Evolutionary conservation across 73 alveolate genomes (phyloP).

Genomic region (Diophrys appendiculata): DNA sequence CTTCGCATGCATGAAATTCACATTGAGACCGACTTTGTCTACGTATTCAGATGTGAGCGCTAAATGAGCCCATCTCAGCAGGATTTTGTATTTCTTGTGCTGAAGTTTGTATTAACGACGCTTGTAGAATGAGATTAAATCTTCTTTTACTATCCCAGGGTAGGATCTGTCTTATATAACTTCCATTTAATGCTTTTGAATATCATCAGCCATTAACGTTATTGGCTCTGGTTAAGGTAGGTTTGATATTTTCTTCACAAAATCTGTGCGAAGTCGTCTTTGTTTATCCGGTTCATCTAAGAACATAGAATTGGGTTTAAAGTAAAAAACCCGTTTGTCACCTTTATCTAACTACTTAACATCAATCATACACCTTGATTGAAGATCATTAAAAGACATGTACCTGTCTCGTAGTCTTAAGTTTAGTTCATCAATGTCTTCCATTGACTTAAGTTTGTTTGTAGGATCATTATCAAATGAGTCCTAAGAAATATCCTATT

Average conservation of each 20-base stretch:
- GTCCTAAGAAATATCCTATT: too few species aligned
- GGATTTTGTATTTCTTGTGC: slow-evolving; percentile 65
- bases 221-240: slow-evolving; percentile 57
- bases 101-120: slow-evolving; percentile 47
- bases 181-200: slow-evolving; percentile 25
- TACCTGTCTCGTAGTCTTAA: slow-evolving; percentile 43
- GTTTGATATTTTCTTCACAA: slow-evolving; percentile 27
- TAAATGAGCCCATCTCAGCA: slow-evolving; percentile 60
- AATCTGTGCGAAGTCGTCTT: slow-evolving; percentile 26
- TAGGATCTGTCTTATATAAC: slow-evolving; percentile 35
- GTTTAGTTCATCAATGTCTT: slow-evolving; percentile 21
- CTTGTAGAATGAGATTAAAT: slow-evolving; percentile 40
- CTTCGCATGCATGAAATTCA: slow-evolving; percentile 36
- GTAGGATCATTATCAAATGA: too few species aligned
- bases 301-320: slow-evolving; percentile 47
- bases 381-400: slow-evolving; percentile 53
- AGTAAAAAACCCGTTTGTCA: slow-evolving; percentile 35
- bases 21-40: slow-evolving; percentile 53
- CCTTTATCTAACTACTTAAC: slow-evolving; percentile 40
- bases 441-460: slow-evolving; percentile 29
- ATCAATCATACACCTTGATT: slow-evolving; percentile 45
- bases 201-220: slow-evolving; percentile 37
- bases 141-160: slow-evolving; percentile 39
- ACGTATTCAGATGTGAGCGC: slow-evolving; percentile 41
- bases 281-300: slow-evolving; percentile 60